These are phyloP conservation scores for Termitomyces titanicus DNA, from an alignment of 768 basidiomycete genomes.

Conservation along the genomic window DNA sequence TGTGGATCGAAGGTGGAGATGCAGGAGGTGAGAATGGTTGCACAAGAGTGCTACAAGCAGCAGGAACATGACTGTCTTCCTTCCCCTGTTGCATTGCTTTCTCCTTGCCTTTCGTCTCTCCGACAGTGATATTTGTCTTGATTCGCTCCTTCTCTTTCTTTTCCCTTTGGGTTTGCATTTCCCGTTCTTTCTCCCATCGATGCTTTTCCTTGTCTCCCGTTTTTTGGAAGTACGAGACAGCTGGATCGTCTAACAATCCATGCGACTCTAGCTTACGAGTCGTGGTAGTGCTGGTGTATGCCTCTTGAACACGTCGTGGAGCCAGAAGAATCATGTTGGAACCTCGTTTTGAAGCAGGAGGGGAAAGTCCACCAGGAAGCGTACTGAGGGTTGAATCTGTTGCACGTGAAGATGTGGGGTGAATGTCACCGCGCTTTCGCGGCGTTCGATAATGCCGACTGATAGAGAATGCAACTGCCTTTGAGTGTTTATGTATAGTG, in stretches of 20 bases:
- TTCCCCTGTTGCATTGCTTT: conserved; percentile 22
- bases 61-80: conserved; percentile 15
- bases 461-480: conserved; percentile 75
- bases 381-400: conserved; percentile 12
- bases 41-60: conserved; percentile 11
- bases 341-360: conserved; percentile 24
- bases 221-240: conserved; percentile 17
- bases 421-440: conserved; percentile 15
- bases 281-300: conserved; percentile 73
- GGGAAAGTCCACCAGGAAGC: not conserved
- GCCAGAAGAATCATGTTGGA: conserved; percentile 63
- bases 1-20: conserved; percentile 20
- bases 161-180: conserved; percentile 21
- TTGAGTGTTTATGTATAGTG: conserved; percentile 81
- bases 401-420: conserved; percentile 8
- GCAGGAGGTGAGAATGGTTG: conserved; percentile 15
- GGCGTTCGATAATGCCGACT: conserved; percentile 52
- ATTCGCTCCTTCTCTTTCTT: conserved; percentile 25
- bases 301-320: conserved; percentile 71
- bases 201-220: conserved; percentile 32
- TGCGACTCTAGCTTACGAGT: conserved; percentile 66
- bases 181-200: conserved; percentile 19
- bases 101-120: conserved; percentile 24
- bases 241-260: conserved; percentile 54
- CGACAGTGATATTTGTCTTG: conserved; percentile 20